Conservation (phyloP, 1,284 basidiomycete genomes). For the Cryptococcus maquisensis region DNA sequence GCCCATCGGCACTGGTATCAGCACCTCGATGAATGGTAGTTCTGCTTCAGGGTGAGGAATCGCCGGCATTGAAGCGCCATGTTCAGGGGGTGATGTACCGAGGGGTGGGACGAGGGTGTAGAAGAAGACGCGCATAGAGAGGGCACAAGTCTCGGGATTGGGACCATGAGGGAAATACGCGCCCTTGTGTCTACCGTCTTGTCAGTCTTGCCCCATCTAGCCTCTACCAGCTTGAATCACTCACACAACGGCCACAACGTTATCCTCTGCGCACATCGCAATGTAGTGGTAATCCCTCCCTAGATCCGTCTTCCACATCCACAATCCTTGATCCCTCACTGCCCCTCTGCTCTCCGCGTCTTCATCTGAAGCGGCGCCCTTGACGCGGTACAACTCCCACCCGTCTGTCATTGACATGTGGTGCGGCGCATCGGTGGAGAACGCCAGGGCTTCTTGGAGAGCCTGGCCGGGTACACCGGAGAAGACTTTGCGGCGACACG, state of each 20-base stretch:
- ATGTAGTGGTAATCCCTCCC: background rate
- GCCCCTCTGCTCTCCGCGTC: background rate
- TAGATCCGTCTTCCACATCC: background rate
- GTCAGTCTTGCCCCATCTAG: background rate
- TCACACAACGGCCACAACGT: background rate
- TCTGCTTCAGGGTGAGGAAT: constrained; percentile 1
- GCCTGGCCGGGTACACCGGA: no score
- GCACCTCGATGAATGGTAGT: background rate
- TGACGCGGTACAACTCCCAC: background rate
- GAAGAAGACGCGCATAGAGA: background rate
- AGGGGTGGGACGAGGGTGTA: background rate
- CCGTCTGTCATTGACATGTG: background rate
- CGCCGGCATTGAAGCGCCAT: background rate
- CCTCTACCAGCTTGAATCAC: background rate
- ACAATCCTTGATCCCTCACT: background rate
- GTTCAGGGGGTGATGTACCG: background rate
- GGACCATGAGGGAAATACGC: background rate
- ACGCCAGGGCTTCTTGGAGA: no score
- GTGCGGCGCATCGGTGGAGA: no score
- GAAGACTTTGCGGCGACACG: no score
- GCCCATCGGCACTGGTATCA: background rate
- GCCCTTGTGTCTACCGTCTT: background rate
- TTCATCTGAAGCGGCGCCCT: background rate
- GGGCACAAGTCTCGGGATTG: background rate
- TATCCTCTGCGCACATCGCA: constrained; percentile 3